Conservation (phyloP, 2,329 filamentous ascomycete species). For the Myriosclerotinia scirpicola region DNA sequence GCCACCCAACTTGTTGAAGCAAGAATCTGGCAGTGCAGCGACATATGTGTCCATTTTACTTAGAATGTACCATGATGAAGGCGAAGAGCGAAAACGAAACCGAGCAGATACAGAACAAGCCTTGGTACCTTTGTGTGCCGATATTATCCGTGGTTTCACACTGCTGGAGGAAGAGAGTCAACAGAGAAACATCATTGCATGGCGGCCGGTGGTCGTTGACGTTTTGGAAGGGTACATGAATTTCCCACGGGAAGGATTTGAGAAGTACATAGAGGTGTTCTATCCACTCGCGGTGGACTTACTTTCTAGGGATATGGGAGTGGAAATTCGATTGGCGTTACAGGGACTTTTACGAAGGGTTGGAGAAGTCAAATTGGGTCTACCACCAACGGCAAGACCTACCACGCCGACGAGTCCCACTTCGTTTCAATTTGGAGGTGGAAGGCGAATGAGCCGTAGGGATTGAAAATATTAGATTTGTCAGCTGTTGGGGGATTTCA, state of each 20-base stretch:
- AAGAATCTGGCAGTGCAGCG: slow-evolving; percentile 87
- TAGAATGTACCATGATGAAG: slow-evolving; percentile 92
- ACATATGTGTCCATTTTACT: slow-evolving; percentile 96
- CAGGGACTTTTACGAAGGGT: slow-evolving; percentile 77
- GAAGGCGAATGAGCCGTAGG: slow-evolving; percentile 28
- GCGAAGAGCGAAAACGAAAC: slow-evolving; percentile 76
- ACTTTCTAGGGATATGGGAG: slow-evolving; percentile 75
- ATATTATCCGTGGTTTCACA: slow-evolving; percentile 86
- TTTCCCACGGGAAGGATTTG: slow-evolving; percentile 79
- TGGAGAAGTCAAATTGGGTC: slow-evolving; percentile 69
- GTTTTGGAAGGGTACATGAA: slow-evolving; percentile 89
- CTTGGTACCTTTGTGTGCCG: slow-evolving; percentile 89
- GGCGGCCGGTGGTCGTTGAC: slow-evolving; percentile 95
- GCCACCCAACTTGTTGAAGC: slow-evolving; percentile 94
- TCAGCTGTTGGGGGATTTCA: neutral
- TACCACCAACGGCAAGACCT: slow-evolving; percentile 30
- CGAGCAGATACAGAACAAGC: slow-evolving; percentile 85
- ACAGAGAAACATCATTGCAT: slow-evolving; percentile 94
- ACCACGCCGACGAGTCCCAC: slow-evolving; percentile 32
- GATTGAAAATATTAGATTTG: slow-evolving; percentile 13
- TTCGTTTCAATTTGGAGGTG: slow-evolving; percentile 28
- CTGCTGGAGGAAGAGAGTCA: slow-evolving; percentile 92
- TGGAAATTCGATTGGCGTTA: slow-evolving; percentile 75
- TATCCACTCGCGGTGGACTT: slow-evolving; percentile 85
- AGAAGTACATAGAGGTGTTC: slow-evolving; percentile 75